These are phyloP conservation scores for Colletotrichum phormii DNA, from an alignment of 2,329 filamentous ascomycete species.

Conservation along the genomic window DNA sequence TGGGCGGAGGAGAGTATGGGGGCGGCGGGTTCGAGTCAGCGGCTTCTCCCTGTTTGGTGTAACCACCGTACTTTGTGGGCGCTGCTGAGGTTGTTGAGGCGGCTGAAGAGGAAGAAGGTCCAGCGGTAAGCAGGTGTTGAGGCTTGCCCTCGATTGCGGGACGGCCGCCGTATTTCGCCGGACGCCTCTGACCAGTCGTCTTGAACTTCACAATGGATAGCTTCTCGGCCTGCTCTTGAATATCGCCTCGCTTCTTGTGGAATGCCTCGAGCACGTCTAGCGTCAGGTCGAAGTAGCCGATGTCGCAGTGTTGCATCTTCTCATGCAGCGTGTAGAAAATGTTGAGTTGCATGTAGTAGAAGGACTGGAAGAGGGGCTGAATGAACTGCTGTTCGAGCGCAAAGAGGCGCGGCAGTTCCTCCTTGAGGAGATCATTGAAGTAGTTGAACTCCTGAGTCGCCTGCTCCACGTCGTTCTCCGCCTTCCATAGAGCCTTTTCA, in stretches of 20 bases:
- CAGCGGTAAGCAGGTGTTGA: constrained; percentile 64
- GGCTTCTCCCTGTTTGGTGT: constrained; percentile 53
- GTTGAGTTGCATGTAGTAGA: constrained; percentile 99
- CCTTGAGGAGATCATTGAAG: constrained; percentile 97
- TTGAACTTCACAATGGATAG: constrained; percentile 92
- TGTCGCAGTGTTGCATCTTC: constrained; percentile 96
- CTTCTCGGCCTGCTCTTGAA: constrained; percentile 85
- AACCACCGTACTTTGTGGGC: constrained; percentile 47
- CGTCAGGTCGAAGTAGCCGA: constrained; percentile 95
- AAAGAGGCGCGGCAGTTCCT: constrained; percentile 94
- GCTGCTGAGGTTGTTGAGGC: constrained; percentile 34
- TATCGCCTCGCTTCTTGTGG: constrained; percentile 86
- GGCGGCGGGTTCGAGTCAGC: constrained; percentile 72
- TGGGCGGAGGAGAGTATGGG: constrained; percentile 70
- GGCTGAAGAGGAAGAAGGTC: constrained; percentile 49
- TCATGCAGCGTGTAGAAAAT: constrained; percentile 99
- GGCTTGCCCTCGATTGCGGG: constrained; percentile 63
- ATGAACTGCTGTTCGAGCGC: constrained; percentile 93
- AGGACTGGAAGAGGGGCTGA: constrained; percentile 95
- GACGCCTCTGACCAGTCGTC: constrained; percentile 78
- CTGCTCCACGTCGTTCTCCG: constrained; percentile 89
- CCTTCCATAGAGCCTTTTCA: constrained; percentile 96
- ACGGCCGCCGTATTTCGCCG: constrained; percentile 69
- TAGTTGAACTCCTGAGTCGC: constrained; percentile 97
- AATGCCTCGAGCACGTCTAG: constrained; percentile 94